These are phyloP conservation scores for Exophiala mesophila DNA, from an alignment of 2,329 filamentous ascomycete species.

Conservation along the genomic window DNA sequence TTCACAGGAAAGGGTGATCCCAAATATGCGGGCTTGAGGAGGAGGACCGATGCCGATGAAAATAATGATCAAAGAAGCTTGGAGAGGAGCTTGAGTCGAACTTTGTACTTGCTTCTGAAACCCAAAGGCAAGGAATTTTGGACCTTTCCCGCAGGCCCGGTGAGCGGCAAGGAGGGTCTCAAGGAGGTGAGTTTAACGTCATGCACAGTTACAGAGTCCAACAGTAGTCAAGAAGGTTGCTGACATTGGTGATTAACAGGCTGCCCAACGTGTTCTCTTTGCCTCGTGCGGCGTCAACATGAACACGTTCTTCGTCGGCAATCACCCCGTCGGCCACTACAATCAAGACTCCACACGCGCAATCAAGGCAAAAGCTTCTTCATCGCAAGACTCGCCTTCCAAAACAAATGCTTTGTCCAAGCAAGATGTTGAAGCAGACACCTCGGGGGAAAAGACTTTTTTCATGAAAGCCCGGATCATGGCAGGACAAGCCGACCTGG, in stretches of 20 bases:
- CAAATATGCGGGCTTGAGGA: constrained; percentile 55
- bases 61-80: constrained; percentile 70
- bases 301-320: constrained; percentile 97
- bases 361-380: constrained; percentile 38
- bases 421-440: constrained; percentile 10
- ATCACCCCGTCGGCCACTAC: constrained; percentile 79
- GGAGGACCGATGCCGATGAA: constrained; percentile 73
- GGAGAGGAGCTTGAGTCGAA: constrained; percentile 72
- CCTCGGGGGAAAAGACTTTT: constrained; percentile 72
- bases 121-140: constrained; percentile 53
- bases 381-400: constrained; percentile 17
- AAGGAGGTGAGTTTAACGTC: constrained; percentile 63
- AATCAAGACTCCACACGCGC: constrained; percentile 51
- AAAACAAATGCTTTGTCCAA: constrained; percentile 29
- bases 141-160: constrained; percentile 71
- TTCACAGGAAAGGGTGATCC: constrained; percentile 55
- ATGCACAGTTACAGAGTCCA: constrained; percentile 21
- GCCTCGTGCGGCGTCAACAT: constrained; percentile 84
- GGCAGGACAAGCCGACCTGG: constrained; percentile 88
- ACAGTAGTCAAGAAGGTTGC: not conserved
- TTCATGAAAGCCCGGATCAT: constrained; percentile 96
- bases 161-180: constrained; percentile 69
- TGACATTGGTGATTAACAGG: constrained; percentile 47
- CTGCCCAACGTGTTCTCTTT: constrained; percentile 71
- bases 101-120: constrained; percentile 83